A percentile compares a stretch with the other conserved stretches of the same genome.
Conservation (phyloP, 2,329 filamentous ascomycete species). For the Didymella sp. region DNA sequence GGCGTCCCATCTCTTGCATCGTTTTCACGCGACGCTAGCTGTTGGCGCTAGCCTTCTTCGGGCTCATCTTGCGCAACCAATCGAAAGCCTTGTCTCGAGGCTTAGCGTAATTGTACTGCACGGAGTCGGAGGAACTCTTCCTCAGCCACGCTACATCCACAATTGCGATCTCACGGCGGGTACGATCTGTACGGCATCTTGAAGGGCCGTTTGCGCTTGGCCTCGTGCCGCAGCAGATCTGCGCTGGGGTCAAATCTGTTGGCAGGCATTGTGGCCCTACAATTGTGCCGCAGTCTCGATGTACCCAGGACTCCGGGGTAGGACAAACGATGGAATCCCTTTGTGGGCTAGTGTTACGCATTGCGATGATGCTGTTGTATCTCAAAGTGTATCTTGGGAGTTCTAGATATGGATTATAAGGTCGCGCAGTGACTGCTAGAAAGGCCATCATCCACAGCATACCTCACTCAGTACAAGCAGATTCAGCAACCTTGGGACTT, state of each 20-base stretch:
- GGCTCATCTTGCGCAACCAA: slow-evolving; percentile 9
- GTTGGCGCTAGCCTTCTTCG: slow-evolving; percentile 1
- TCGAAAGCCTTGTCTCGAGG: neutral
- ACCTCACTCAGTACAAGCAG: neutral
- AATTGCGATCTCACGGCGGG: slow-evolving; percentile 6
- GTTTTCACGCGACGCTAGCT: neutral
- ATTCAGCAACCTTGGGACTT: neutral
- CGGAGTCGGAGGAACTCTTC: neutral
- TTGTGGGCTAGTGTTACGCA: slow-evolving; percentile 8
- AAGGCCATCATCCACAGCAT: neutral
- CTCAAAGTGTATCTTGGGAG: neutral
- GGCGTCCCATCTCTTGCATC: neutral
- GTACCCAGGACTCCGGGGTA: neutral
- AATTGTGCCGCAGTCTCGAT: neutral
- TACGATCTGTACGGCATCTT: neutral
- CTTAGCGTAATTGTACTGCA: neutral
- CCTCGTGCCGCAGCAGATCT: slow-evolving; percentile 7
- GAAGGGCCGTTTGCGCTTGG: neutral
- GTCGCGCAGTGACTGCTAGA: neutral
- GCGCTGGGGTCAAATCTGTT: neutral
- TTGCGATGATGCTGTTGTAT: neutral
- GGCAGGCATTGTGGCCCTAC: neutral
- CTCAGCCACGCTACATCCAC: neutral
- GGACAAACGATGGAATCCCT: slow-evolving; percentile 9
- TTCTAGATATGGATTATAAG: neutral